These are phyloP conservation scores for Boletus rubropictus DNA, from an alignment of 768 basidiomycete genomes.

Conservation along the genomic window DNA sequence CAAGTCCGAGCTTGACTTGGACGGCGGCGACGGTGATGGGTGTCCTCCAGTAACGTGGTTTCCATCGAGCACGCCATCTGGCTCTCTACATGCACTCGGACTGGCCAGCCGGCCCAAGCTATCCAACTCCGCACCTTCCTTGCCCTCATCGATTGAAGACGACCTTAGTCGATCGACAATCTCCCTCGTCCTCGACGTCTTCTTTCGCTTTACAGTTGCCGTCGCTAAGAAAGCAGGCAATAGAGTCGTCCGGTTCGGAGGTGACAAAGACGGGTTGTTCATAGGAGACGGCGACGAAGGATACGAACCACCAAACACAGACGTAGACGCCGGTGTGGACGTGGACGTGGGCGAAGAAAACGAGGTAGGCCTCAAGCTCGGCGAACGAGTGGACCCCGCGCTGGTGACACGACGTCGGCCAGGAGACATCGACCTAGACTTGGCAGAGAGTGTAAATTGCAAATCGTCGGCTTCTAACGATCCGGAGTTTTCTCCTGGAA, in stretches of 20 bases:
- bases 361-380: constrained; percentile 5
- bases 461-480: background rate
- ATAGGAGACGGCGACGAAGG: constrained; percentile 8
- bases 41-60: background rate
- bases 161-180: constrained; percentile 27
- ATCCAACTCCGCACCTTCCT: constrained; percentile 6
- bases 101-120: constrained; percentile 15
- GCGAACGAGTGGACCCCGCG: constrained; percentile 7
- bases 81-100: constrained; percentile 1
- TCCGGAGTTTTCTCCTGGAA: background rate
- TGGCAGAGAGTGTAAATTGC: constrained; percentile 3
- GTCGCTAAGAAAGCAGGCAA: constrained; percentile 24
- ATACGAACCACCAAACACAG: constrained; percentile 6
- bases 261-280: background rate
- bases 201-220: constrained; percentile 20
- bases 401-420: constrained; percentile 1
- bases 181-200: constrained; percentile 26
- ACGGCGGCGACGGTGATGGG: background rate
- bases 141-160: constrained; percentile 22
- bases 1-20: constrained; percentile 1
- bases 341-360: constrained; percentile 8
- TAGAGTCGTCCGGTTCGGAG: constrained; percentile 11
- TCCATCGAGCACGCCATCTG: constrained; percentile 3
- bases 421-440: constrained; percentile 17
- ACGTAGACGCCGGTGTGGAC: constrained; percentile 6